These are phyloP conservation scores for Telopea speciosissima DNA, from an alignment of 177 flowering plant genomes.

Conservation along the genomic window DNA sequence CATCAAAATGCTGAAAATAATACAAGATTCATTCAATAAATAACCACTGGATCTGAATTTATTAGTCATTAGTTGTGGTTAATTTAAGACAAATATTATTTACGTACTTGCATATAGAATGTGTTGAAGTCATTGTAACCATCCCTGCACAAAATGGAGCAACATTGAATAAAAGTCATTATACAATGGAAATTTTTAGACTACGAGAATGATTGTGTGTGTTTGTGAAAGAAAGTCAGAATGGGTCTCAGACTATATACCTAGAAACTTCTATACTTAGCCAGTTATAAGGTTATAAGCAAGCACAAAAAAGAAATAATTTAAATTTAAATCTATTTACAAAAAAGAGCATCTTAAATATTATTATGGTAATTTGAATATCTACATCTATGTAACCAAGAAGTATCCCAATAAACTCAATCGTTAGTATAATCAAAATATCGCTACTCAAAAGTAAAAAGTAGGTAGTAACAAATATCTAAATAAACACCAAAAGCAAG, in stretches of 20 bases:
- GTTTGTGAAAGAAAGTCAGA: not conserved
- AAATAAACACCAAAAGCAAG: too few relatives aligned
- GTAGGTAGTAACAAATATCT: too few relatives aligned
- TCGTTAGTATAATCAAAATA: too few relatives aligned
- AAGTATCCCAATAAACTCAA: too few relatives aligned
- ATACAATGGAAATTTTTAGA: not conserved
- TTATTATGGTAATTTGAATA: too few relatives aligned
- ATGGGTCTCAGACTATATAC: not conserved
- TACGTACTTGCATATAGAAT: constrained; percentile 91
- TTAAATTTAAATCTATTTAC: too few relatives aligned
- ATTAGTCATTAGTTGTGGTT: not conserved
- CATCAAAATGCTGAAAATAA: not conserved
- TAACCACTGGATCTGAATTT: not conserved
- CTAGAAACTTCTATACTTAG: not conserved
- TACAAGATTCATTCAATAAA: too few relatives aligned
- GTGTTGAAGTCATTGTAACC: constrained; percentile 98
- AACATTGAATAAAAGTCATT: not conserved
- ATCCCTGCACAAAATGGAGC: constrained; percentile 59
- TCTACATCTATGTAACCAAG: too few relatives aligned
- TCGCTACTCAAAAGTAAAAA: too few relatives aligned
- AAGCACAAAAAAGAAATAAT: not conserved
- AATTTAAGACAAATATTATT: not conserved
- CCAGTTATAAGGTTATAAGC: not conserved
- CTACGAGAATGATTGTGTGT: not conserved
- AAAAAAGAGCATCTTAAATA: too few relatives aligned